These are phyloP conservation scores for Flaveria sonorensis DNA, from an alignment of 129 eudicot species.

Conservation along the genomic window DNA sequence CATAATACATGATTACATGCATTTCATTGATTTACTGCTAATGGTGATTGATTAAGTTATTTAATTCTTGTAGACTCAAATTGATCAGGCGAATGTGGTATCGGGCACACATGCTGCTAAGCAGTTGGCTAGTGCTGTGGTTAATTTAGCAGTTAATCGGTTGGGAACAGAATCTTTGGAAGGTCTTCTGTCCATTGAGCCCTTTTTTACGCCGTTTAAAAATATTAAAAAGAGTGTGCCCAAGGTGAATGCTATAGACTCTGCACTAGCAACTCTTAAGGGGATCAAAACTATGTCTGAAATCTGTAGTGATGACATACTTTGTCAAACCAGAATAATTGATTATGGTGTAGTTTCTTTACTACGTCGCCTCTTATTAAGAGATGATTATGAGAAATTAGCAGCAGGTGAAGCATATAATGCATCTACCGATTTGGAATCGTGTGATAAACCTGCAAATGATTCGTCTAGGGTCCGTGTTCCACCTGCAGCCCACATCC, in stretches of 20 bases:
- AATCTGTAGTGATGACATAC: conserved; percentile 71
- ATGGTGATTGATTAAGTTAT: conserved; percentile 24
- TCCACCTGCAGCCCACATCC: conserved; percentile 77
- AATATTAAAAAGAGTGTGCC: conserved; percentile 58
- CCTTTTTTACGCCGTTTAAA: conserved; percentile 68
- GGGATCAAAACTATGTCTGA: conserved; percentile 96
- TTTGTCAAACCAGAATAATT: conserved; percentile 60
- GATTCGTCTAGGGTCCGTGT: conserved; percentile 56
- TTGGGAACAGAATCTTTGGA: conserved; percentile 50
- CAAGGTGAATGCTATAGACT: conserved; percentile 71
- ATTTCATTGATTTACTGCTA: neutral
- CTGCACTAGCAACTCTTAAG: conserved; percentile 85
- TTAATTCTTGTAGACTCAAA: conserved; percentile 73
- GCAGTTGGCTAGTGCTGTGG: conserved; percentile 72
- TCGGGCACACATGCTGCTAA: conserved; percentile 71
- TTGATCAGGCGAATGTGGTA: conserved; percentile 67
- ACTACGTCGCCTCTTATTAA: conserved; percentile 68
- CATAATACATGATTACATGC: neutral
- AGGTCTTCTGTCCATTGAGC: conserved; percentile 80
- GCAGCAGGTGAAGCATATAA: conserved; percentile 91
- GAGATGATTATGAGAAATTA: conserved; percentile 89
- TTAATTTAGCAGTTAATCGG: conserved; percentile 71
- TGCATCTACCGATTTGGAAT: conserved; percentile 65
- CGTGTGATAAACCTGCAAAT: conserved; percentile 50
- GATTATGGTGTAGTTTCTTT: conserved; percentile 77